Evolutionary conservation across 2,329 filamentous ascomycete species (phyloP).

Genomic region (Aureobasidium sp.): DNA sequence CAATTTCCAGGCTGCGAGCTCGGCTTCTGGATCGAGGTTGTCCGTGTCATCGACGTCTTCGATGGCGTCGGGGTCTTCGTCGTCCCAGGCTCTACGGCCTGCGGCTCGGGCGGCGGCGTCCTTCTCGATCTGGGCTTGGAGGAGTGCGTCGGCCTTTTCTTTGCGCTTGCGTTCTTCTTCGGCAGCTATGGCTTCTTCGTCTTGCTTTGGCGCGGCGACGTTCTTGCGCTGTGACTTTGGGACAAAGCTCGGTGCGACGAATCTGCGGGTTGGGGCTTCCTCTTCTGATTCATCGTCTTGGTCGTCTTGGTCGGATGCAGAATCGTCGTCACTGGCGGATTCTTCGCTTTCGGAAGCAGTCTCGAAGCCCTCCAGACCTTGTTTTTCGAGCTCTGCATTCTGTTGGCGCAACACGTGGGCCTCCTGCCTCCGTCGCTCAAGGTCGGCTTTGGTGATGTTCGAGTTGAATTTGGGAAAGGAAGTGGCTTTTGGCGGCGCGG

Average conservation of each 20-base stretch:
- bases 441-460: conserved; percentile 35
- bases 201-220: conserved; percentile 20
- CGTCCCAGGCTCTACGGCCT: conserved; percentile 81
- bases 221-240: conserved; percentile 52
- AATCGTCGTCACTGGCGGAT: conserved; percentile 26
- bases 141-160: conserved; percentile 65
- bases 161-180: conserved; percentile 51
- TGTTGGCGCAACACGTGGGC: conserved; percentile 18
- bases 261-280: conserved; percentile 45
- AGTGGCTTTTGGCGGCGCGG: conserved; percentile 34
- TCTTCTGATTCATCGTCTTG: conserved; percentile 53
- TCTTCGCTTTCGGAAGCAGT: conserved; percentile 42
- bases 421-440: conserved; percentile 23
- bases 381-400: conserved; percentile 27
- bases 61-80: conserved; percentile 48
- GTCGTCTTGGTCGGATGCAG: conserved; percentile 17
- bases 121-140: conserved; percentile 82
- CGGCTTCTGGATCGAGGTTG: conserved; percentile 74
- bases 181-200: conserved; percentile 29
- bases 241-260: conserved; percentile 58
- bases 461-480: conserved; percentile 37
- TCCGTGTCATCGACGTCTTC: conserved; percentile 82
- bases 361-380: conserved; percentile 51
- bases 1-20: conserved; percentile 87
- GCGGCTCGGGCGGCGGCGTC: conserved; percentile 66